Base-by-base conservation (phyloP, 805 yeast genomes). In the Wickerhamomyces ciferrii region DNA sequence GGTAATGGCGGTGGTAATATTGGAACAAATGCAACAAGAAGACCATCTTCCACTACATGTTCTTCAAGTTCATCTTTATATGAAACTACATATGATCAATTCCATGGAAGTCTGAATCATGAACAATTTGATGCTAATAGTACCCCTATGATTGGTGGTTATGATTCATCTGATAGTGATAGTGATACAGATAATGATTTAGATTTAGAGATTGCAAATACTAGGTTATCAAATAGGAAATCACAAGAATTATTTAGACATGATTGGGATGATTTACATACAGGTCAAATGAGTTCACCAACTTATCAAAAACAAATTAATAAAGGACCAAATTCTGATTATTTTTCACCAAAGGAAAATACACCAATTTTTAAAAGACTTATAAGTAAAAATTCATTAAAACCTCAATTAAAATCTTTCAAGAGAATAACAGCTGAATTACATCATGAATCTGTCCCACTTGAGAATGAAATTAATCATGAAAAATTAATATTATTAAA, bases 281-380 rank as follows among this genome's bases (percentile, higher is more conserved):
- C 49, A 25, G 41, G 51, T 42, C 42, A 53, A 32, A 36, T 48
- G 40, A 39, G 21, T 9, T 44, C 54, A 25, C 54, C 53, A 23
- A 43, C 49, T 1, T 36, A 19, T 14, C 17, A 17, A 3, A 50
- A 46, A 21, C 29, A 34, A 1, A 10, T 13, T 4, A 45, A 34
- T n/a, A n/a, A n/a, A n/a, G n/a, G n/a, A 29, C 34, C n/a, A 2
- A 34, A 17, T 18, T 52, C 49, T 5, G 49, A 52, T 20, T 47
- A 51, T n/a, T 45, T 50, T 5, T 44, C 49, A 1, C 53, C 54
- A 5, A 44, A 34, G 39, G 58, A 58, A 10, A 45, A 44, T 29
- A 55, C 63, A 1, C 62, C 64, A 4, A 53, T 60, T 2, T 58
- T 60, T 48, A 59, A 56, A 60, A 47, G 63, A 38, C 38, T 59